Conservation (phyloP, 495 filamentous ascomycete species). For the Penicillium diatomitis region DNA sequence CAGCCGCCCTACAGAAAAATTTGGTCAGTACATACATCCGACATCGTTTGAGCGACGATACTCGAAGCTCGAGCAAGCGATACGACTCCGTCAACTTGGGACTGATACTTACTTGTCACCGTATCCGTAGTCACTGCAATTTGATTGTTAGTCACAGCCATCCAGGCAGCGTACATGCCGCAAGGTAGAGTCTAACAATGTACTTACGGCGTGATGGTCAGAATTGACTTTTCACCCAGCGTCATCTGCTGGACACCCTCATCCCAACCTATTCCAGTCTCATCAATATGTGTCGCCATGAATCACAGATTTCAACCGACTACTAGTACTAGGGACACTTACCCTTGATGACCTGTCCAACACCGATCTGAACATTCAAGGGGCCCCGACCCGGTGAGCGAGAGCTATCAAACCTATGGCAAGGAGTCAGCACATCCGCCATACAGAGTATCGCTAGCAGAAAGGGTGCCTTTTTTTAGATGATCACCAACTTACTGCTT, state of each 20-base stretch:
- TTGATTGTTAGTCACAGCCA: conserved; percentile 14
- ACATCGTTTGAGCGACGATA: not conserved
- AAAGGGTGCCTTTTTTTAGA: not conserved
- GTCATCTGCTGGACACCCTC: conserved; percentile 73
- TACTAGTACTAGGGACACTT: not conserved
- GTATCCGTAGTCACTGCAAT: conserved; percentile 64
- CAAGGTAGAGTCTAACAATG: not conserved
- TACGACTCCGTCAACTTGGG: not conserved
- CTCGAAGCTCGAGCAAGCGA: not conserved
- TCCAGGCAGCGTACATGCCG: not conserved
- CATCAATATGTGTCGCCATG: conserved; percentile 1
- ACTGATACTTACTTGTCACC: conserved; percentile 49
- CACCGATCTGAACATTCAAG: conserved; percentile 60
- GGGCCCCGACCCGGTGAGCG: conserved; percentile 43
- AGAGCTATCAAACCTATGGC: conserved; percentile 68
- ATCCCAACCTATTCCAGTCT: conserved; percentile 60
- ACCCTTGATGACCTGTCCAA: conserved; percentile 74
- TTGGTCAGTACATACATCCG: conserved; percentile 4
- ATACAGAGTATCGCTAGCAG: no score
- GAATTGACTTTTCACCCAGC: conserved; percentile 69
- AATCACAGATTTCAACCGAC: not conserved
- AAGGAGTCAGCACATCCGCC: not conserved
- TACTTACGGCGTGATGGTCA: conserved; percentile 70
- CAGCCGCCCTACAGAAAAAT: conserved; percentile 43
- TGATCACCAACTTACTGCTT: conserved; percentile 30